phyloP scores from a whole-genome alignment of 331 rosid genomes.

The Spiraea crenata region DNA sequence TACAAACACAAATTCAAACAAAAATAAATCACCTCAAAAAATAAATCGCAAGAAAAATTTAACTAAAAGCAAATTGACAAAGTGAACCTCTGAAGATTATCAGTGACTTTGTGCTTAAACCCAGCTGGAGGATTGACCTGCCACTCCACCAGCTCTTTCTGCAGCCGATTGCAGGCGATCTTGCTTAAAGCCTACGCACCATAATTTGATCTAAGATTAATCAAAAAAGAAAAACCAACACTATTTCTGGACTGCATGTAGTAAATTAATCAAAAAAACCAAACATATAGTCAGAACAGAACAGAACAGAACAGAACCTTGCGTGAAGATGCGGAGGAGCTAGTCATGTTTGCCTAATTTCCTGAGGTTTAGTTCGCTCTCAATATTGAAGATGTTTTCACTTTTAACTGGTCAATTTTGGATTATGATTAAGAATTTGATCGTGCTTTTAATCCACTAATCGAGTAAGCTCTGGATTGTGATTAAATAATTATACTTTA shows the following conservation, averaged over 20 bases:
- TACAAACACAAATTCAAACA: slow-evolving; percentile 12
- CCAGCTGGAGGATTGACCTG: slow-evolving; percentile 93
- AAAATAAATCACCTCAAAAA: background rate
- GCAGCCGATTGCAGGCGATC: slow-evolving; percentile 97
- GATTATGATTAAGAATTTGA: too few relatives aligned
- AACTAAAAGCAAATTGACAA: background rate
- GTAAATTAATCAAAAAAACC: background rate
- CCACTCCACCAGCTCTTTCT: slow-evolving; percentile 98
- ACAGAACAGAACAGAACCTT: slow-evolving; percentile 50
- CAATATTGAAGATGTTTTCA: too few relatives aligned
- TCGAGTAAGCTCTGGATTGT: too few relatives aligned
- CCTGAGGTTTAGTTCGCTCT: too few relatives aligned
- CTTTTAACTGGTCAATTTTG: too few relatives aligned
- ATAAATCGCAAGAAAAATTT: background rate
- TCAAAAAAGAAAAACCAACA: background rate
- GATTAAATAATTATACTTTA: too few relatives aligned
- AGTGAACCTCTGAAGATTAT: slow-evolving; percentile 82
- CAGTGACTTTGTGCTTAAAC: slow-evolving; percentile 89
- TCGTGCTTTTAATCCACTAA: too few relatives aligned
- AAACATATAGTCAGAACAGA: background rate
- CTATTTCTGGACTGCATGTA: background rate
- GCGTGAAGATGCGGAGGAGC: slow-evolving; percentile 81
- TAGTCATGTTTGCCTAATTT: slow-evolving; percentile 50
- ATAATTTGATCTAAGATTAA: background rate
- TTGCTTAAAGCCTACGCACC: slow-evolving; percentile 73